Evolutionary conservation across 306 rosid genomes (phyloP), one percentile per base, ranked within the genome.

Genomic region (Lathyrus tuberosus): DNA sequence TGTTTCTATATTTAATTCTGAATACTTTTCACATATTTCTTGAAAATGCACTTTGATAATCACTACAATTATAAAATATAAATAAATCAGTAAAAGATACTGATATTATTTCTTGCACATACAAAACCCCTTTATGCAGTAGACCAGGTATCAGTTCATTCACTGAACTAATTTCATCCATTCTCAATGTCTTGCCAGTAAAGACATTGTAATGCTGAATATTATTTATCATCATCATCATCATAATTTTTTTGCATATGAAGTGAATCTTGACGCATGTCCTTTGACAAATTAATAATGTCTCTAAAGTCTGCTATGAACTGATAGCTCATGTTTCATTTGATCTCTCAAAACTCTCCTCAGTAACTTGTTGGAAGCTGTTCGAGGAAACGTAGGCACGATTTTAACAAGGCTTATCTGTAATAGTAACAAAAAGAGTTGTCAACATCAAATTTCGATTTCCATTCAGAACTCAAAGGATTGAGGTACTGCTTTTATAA

Each of bases 291-390:
- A 53, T 52, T 28, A 68, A 68, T 17, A 2, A 46, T 54, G 47
- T 64, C 44, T 3, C 82, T 92, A 92, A 41, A 93, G 83, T 74
- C 77, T 80, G 76, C 97, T 90, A 54, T 67, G 81, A 70, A 74
- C 69, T 52, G 85, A 81, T 31, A 85, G 80, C 72, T 88, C 95
- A 10, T 26, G 82, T 83, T 87, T 94, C 79, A 90, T 73, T 79
- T 88, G 97, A 67, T 88, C 91, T 69, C 97, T 90, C 81, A 90
- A 37, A 73, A 90, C 90, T 83, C 98, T 87, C 77, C 98, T 84
- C 5, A 87, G 68, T 67, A 94, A 51, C 88, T 94, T 94, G 81
- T 90, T 90, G 10, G 98, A 86, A 67, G 92, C 88, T 5, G 92
- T 94, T 71, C 92, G 84, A 62, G 98, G 98, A 60, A 94, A 94